A percentile compares a stretch with the other conserved stretches of the same genome.
Evolutionary conservation across 805 yeast species (phyloP).

Genomic region (Myxozyma lipomycoides): DNA sequence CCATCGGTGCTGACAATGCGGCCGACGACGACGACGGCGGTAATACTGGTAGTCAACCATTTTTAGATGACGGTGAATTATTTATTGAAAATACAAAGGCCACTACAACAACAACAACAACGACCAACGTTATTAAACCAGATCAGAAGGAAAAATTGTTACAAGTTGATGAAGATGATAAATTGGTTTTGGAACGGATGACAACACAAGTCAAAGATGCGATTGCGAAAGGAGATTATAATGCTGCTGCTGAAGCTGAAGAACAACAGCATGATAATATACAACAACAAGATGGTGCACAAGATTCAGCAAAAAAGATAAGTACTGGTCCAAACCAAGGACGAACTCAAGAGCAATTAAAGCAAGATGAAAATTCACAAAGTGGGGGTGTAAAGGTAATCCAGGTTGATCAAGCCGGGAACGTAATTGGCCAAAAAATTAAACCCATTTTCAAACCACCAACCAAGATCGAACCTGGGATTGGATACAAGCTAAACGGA

Average conservation of each 20-base stretch:
- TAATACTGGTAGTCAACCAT: too few species aligned
- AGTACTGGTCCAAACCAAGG: not conserved
- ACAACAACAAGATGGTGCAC: not conserved
- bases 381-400: not conserved
- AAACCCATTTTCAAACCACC: not conserved
- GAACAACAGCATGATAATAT: not conserved
- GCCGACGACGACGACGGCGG: too few species aligned
- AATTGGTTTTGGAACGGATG: not conserved
- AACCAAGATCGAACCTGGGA: conserved; percentile 9
- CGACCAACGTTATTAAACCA: not conserved
- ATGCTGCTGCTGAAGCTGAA: conserved; percentile 10
- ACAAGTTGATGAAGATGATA: not conserved
- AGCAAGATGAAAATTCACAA: not conserved
- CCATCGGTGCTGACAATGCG: too few species aligned
- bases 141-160: too few species aligned
- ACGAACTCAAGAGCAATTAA: not conserved
- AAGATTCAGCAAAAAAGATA: not conserved
- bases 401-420: not conserved
- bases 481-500: not conserved
- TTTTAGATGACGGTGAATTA: conserved; percentile 12
- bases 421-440: not conserved
- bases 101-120: conserved; percentile 1
- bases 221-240: conserved; percentile 7
- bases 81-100: not conserved
- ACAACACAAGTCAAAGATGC: not conserved